Conservation (phyloP, 148 eudicot genomes). For the Pharnaceum exiguum region DNA sequence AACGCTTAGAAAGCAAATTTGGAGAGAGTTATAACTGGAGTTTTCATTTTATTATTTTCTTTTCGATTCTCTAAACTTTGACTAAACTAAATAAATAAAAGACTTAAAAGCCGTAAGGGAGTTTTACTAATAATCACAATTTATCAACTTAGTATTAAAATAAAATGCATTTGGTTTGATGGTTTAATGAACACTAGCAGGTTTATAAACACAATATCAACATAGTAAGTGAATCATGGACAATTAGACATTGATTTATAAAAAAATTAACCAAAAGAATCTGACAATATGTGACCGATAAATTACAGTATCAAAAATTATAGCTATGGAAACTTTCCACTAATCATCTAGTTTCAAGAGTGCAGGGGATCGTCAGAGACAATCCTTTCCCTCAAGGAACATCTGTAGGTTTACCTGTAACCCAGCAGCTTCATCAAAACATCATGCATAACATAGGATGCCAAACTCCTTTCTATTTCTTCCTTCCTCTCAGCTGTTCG, state of each 20-base stretch:
- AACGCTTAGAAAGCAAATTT: too few relatives aligned
- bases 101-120: too few relatives aligned
- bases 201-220: background rate
- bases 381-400: background rate
- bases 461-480: background rate
- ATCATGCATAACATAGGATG: background rate
- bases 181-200: too few relatives aligned
- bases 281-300: constrained; percentile 3
- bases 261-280: constrained; percentile 8
- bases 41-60: too few relatives aligned
- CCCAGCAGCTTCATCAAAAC: constrained; percentile 1
- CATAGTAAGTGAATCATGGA: background rate
- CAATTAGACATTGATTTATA: constrained; percentile 1
- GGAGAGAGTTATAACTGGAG: too few relatives aligned
- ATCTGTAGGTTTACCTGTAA: background rate
- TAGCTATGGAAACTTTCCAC: background rate
- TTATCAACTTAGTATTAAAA: too few relatives aligned
- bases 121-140: too few relatives aligned
- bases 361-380: background rate
- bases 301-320: constrained; percentile 3
- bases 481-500: background rate
- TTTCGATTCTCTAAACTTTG: too few relatives aligned
- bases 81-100: too few relatives aligned
- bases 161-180: too few relatives aligned
- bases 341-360: background rate